Evolutionary conservation across 257 asterid genomes (phyloP), one percentile per base, ranked within the genome.

Genomic region (Ballota nigra): DNA sequence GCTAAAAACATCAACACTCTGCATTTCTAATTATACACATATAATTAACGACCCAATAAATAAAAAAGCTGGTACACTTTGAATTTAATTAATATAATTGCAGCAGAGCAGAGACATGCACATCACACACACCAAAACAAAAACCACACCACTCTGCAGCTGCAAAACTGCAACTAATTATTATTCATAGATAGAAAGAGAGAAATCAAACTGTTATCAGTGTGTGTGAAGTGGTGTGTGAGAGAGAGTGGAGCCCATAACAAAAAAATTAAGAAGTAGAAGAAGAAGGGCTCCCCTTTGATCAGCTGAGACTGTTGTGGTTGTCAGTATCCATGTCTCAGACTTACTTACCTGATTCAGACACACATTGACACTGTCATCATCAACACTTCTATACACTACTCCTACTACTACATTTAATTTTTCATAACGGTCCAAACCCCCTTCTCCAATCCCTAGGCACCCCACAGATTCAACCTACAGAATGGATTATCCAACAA

Each of bases 391-490:
- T 77, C 80, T 55, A 64, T 31, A n/a, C 4, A 7, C 33, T 11
- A 24, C 6, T 5, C 38, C 8, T 55, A 36, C 6, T 22, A 57
- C 1, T 29, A 16, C 67, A 56, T 76, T 74, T 24, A 81, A 70
- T 73, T 76, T 43, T 72, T 51, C 80, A 74, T 67, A 66, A 75
- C 70, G 51, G 38, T 73, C 77, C 73, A 80, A 60, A 58, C 15
- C 9, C 13, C 68, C 36, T 47, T 75, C 83, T 62, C 78, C 81
- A 77, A 78, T 85, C 87, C 86, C 88, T 58, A 79, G 59, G 63
- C n/a, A 4, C 7, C 8, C 6, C 5, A 31, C 38, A 33, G 69
- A 69, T 58, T 23, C 16, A 36, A 45, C 43, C 19, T 4, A 15
- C 45, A 38, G 2, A 38, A 38, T 8, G n/a, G n/a, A n/a, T n/a